A percentile compares a stretch with the other conserved stretches of the same genome.
These are phyloP conservation scores for Pseudogymnoascus sp. DNA, from an alignment of 2,329 filamentous ascomycete genomes.

Conservation along the genomic window DNA sequence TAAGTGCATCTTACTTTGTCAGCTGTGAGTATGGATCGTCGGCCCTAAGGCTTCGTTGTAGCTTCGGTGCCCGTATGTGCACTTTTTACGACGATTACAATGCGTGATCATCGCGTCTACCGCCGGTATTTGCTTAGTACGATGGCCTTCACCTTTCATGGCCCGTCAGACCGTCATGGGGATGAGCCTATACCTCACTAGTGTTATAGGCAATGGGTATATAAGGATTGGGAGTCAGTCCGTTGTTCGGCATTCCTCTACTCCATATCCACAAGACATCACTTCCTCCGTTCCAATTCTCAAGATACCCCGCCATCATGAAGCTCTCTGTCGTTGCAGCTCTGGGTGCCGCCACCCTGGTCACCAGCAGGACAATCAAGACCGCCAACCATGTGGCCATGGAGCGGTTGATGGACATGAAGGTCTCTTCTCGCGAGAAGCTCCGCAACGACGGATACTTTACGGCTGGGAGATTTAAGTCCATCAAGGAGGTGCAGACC, in stretches of 20 bases:
- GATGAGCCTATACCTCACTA: background rate
- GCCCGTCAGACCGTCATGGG: background rate
- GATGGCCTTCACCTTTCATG: background rate
- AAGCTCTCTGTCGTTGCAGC: background rate
- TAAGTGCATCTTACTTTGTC: background rate
- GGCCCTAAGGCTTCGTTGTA: background rate
- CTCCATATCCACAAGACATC: background rate
- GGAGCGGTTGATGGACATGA: slow-evolving; percentile 3
- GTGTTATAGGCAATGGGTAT: background rate
- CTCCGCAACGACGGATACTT: background rate
- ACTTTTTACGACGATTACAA: background rate
- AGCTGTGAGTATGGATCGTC: slow-evolving; percentile 1
- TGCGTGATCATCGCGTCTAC: background rate
- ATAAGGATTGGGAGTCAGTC: background rate
- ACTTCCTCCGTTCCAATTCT: background rate
- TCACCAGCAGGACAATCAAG: slow-evolving; percentile 2
- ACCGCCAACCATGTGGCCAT: background rate
- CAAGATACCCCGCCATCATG: background rate
- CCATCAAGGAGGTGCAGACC: background rate
- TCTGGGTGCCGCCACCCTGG: background rate
- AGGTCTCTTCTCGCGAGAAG: background rate
- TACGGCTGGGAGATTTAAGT: background rate
- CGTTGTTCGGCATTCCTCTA: background rate
- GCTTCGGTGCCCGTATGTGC: background rate
- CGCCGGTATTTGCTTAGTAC: background rate